These are phyloP conservation scores for Fraxinus ornus DNA, from an alignment of 305 asterid species.

Conservation along the genomic window DNA sequence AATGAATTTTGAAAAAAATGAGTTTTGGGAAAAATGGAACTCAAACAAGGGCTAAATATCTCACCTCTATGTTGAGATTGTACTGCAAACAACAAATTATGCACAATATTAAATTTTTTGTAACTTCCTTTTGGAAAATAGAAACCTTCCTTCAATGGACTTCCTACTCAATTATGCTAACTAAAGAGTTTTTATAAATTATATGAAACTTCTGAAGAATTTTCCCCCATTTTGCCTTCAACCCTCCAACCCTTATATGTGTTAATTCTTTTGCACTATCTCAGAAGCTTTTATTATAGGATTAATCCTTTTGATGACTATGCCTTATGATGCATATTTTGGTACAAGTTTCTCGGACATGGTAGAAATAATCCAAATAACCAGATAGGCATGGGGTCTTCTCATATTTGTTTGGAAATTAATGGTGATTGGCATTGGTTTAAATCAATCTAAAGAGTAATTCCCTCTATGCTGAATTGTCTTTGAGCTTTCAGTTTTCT, in stretches of 20 bases:
- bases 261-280: not conserved
- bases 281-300: not conserved
- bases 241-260: not conserved
- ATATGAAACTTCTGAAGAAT: not conserved
- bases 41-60: not conserved
- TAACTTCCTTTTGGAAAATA: not conserved
- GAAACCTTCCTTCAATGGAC: not conserved
- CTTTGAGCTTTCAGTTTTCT: not conserved
- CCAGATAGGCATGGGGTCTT: not conserved
- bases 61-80: not conserved
- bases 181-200: not conserved
- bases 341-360: not conserved
- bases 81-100: not conserved
- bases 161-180: not conserved
- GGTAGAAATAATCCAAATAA: not conserved
- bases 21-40: too few species aligned
- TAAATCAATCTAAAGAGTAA: not conserved
- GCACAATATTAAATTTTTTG: not conserved
- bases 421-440: not conserved
- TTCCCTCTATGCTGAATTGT: not conserved
- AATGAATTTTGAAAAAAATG: too few species aligned
- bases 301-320: not conserved
- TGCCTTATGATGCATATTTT: not conserved
- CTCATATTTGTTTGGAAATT: not conserved
- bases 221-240: not conserved